phyloP scores from a whole-genome alignment of 2,329 filamentous ascomycete species.

The Penicillium sp. region DNA sequence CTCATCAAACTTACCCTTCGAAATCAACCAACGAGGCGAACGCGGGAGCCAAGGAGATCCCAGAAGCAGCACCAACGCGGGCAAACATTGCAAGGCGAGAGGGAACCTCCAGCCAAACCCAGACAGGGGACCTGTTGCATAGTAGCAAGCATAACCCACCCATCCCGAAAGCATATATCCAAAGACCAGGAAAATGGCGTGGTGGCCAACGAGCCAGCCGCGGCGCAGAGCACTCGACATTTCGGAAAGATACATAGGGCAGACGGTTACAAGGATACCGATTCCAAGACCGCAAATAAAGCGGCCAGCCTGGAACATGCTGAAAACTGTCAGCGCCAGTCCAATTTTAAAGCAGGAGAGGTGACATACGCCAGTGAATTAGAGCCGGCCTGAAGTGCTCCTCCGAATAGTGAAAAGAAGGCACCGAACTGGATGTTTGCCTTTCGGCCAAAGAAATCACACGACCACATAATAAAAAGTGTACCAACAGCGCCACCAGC shows the following conservation, averaged over 20 bases:
- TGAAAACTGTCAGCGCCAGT: slow-evolving; percentile 13
- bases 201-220: slow-evolving; percentile 49
- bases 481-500: slow-evolving; percentile 51
- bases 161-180: slow-evolving; percentile 49
- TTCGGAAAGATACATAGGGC: slow-evolving; percentile 49
- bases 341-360: neutral
- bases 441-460: slow-evolving; percentile 46
- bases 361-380: slow-evolving; percentile 43
- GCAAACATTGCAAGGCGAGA: slow-evolving; percentile 43
- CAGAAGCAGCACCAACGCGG: slow-evolving; percentile 42
- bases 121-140: slow-evolving; percentile 36
- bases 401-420: slow-evolving; percentile 47
- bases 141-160: slow-evolving; percentile 50
- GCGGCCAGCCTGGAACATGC: slow-evolving; percentile 49
- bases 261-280: slow-evolving; percentile 46
- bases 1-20: slow-evolving; percentile 48
- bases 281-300: slow-evolving; percentile 47
- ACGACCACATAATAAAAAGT: slow-evolving; percentile 54
- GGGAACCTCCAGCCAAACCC: slow-evolving; percentile 51
- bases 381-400: slow-evolving; percentile 49
- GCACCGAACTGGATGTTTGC: slow-evolving; percentile 50
- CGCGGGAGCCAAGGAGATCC: slow-evolving; percentile 47
- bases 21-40: slow-evolving; percentile 53
- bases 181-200: slow-evolving; percentile 51
- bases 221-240: slow-evolving; percentile 43